Conservation (phyloP, 1,139 yeast species). For the Pichia sp. region DNA sequence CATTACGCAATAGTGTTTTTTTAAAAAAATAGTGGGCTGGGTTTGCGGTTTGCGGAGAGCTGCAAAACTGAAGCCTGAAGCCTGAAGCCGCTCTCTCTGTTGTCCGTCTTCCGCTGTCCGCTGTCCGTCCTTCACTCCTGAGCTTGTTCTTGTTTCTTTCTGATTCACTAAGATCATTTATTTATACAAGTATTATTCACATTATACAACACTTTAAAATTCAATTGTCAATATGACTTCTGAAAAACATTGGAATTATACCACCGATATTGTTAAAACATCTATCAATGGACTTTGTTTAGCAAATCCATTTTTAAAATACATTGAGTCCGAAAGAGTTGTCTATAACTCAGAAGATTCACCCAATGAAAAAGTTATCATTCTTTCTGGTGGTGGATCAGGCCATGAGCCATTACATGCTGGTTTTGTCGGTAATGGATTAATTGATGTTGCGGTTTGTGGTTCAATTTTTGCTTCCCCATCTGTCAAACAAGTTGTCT, state of each 20-base stretch:
- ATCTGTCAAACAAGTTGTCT: constrained; percentile 76
- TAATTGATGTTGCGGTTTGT: constrained; percentile 80
- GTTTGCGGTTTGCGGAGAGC: no score
- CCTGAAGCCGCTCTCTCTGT: neutral
- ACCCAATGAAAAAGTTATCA: constrained; percentile 47
- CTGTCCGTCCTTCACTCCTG: neutral
- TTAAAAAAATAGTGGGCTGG: neutral
- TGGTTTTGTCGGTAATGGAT: constrained; percentile 80
- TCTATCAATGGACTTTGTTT: constrained; percentile 63
- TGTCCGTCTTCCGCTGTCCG: no score
- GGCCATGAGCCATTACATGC: constrained; percentile 96
- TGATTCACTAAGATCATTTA: neutral
- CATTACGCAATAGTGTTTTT: neutral
- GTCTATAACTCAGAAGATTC: constrained; percentile 43
- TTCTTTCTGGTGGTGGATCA: constrained; percentile 89
- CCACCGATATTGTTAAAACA: constrained; percentile 56
- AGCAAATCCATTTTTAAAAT: constrained; percentile 58
- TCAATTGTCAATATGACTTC: constrained; percentile 12
- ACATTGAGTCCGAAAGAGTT: constrained; percentile 64
- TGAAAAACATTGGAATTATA: constrained; percentile 48
- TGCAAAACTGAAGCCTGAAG: no score
- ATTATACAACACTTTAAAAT: no score
- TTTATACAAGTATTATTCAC: no score
- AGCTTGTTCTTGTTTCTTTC: neutral
- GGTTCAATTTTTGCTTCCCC: constrained; percentile 92